Evolutionary conservation across 1,284 basidiomycete genomes (phyloP).

Genomic region (Lentinus polychrous): DNA sequence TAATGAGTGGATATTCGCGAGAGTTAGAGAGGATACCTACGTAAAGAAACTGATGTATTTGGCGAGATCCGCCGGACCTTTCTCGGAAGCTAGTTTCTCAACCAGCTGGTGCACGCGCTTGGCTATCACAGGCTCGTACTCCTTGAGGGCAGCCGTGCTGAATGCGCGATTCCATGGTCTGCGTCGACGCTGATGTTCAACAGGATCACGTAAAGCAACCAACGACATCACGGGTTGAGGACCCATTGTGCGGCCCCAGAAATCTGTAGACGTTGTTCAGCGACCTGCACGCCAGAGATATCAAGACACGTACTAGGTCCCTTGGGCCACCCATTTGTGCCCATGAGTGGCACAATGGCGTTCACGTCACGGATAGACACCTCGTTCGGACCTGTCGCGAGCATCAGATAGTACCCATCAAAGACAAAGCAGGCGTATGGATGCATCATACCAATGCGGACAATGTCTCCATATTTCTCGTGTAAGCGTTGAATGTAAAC

Average conservation of each 20-base stretch:
- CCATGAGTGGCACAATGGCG: conserved; percentile 15
- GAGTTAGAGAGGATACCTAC: conserved; percentile 13
- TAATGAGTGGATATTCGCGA: background rate
- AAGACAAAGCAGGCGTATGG: background rate
- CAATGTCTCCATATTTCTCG: conserved; percentile 23
- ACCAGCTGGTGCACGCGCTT: conserved; percentile 20
- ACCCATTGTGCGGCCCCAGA: background rate
- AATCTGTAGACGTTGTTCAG: background rate
- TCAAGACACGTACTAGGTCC: conserved; percentile 5
- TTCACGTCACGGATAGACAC: conserved; percentile 17
- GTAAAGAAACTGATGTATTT: conserved; percentile 21
- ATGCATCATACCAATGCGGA: conserved; percentile 21
- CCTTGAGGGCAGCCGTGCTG: conserved; percentile 20
- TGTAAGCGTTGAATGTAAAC: conserved; percentile 19
- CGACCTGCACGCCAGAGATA: background rate
- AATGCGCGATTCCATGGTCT: conserved; percentile 23
- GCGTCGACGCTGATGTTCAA: conserved; percentile 21
- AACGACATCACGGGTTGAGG: conserved; percentile 8
- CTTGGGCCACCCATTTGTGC: conserved; percentile 12
- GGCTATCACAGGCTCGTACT: conserved; percentile 18
- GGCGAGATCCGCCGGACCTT: conserved; percentile 16
- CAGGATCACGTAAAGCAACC: conserved; percentile 15
- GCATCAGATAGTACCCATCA: background rate
- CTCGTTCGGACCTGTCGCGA: conserved; percentile 20
- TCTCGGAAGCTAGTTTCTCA: conserved; percentile 13